Evolutionary conservation across 345 rosid species (phyloP).

Genomic region (Brassica nigra): DNA sequence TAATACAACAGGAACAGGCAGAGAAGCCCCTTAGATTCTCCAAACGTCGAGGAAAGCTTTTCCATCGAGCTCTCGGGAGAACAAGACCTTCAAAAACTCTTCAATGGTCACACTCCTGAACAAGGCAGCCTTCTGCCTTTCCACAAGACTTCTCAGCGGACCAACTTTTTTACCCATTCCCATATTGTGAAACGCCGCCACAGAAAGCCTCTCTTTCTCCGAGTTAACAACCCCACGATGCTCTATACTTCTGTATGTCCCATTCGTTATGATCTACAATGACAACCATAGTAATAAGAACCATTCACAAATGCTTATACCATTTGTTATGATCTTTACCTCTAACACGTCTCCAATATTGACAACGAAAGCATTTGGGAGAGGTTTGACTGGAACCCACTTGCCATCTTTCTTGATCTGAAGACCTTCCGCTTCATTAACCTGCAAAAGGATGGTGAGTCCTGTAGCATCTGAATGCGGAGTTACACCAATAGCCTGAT

Average conservation of each 20-base stretch:
- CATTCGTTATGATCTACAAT: conserved; percentile 45
- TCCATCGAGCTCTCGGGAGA: conserved; percentile 29
- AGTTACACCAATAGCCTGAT: conserved; percentile 39
- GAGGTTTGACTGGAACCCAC: conserved; percentile 42
- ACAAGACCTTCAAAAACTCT: conserved; percentile 28
- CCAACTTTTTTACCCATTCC: conserved; percentile 35
- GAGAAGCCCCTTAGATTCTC: conserved; percentile 28
- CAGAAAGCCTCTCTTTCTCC: conserved; percentile 40
- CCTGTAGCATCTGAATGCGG: conserved; percentile 54
- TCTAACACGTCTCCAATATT: conserved; percentile 30
- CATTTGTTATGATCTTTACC: background rate
- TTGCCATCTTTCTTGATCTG: conserved; percentile 49
- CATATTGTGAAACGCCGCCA: conserved; percentile 36
- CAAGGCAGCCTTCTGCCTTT: conserved; percentile 27
- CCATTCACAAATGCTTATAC: background rate
- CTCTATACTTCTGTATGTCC: conserved; percentile 43
- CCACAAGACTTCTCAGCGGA: conserved; percentile 33
- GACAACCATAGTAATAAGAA: background rate
- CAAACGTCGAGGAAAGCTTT: conserved; percentile 40
- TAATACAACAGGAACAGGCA: background rate
- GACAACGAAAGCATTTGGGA: conserved; percentile 28
- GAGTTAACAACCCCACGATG: conserved; percentile 44
- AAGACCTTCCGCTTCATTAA: conserved; percentile 51
- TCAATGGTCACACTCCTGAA: conserved; percentile 23
- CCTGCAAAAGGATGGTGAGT: conserved; percentile 53